phyloP scores from a whole-genome alignment of 1,139 yeast genomes.

The Insectozyma bohioensis region DNA sequence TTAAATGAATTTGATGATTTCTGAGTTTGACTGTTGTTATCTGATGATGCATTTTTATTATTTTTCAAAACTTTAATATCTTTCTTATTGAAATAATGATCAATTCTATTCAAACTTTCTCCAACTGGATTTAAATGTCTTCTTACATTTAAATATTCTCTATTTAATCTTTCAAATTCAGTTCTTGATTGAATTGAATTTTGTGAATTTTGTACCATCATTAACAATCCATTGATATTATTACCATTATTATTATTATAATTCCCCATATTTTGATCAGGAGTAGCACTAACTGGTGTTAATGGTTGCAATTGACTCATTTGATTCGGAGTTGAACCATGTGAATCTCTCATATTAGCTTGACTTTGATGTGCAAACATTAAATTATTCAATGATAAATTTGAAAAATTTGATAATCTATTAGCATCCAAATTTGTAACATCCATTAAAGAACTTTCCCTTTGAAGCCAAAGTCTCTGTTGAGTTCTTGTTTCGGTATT shows the following conservation, averaged over 20 bases:
- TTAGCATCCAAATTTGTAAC: conserved; percentile 39
- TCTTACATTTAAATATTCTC: conserved; percentile 71
- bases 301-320: background rate
- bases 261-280: conserved; percentile 11
- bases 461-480: conserved; percentile 77
- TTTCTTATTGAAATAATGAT: conserved; percentile 20
- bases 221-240: conserved; percentile 32
- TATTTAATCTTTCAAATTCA: conserved; percentile 71
- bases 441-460: conserved; percentile 71
- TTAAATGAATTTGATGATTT: conserved; percentile 37
- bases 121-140: conserved; percentile 69
- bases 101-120: conserved; percentile 55
- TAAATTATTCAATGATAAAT: conserved; percentile 43
- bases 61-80: conserved; percentile 24
- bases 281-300: conserved; percentile 3
- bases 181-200: conserved; percentile 64
- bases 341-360: conserved; percentile 24
- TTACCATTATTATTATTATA: too few species aligned
- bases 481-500: conserved; percentile 63
- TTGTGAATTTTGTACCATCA: conserved; percentile 35
- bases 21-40: too few species aligned
- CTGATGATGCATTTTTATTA: conserved; percentile 18
- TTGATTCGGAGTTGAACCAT: conserved; percentile 2
- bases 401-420: conserved; percentile 39
- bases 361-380: conserved; percentile 44